Evolutionary conservation across 2,329 filamentous ascomycete species (phyloP), one percentile per base, ranked within the genome.

Genomic region (Parascedosporium putredinis): DNA sequence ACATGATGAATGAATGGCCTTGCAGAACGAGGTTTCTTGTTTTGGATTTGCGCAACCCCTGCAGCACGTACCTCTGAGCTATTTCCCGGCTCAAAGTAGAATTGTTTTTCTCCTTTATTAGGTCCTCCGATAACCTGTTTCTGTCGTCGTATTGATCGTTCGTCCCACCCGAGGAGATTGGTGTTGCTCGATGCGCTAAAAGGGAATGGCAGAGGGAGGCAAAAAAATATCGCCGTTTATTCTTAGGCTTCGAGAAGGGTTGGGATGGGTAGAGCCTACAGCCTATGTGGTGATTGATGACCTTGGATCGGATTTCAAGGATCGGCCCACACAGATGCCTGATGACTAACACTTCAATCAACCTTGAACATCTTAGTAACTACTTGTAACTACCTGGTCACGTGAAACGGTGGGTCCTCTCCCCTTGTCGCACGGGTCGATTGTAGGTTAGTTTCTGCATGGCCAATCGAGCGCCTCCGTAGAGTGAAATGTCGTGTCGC

Each of bases 1-100:
- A 84, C 87, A 91, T 91, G 77, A 81, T 82, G 78, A 81, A 81
- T 69, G 74, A 68, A 60, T 50, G 48, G 20, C 20, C 48, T 50
- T 22, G 47, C 9, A 12, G 18, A 29, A 49, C 33, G 22, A 20
- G n/a, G 31, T 43, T 42, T 45, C 9, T 45, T 45, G 42, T 25
- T 45, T 45, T 45, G 14, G 47, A 27, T 36, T 43, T 49, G 34
- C 36, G 24, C 47, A 49, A 36, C 36, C 34, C 27, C 12, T 49
- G 47, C 34, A 36, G 24, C 36, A 49, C 47, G 47, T 49, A 49
- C 47, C 47, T 49, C 47, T 38, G 36, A 49, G 36, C 36, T 24
- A 23, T 49, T 27, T 9, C 36, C 36, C 25, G 18, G 36, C 16
- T 42, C 34, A 29, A 45, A 27, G 42, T 45, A 45, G 23, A 20